phyloP scores from a whole-genome alignment of 257 asterid species.

The Solanum dulcamara region DNA sequence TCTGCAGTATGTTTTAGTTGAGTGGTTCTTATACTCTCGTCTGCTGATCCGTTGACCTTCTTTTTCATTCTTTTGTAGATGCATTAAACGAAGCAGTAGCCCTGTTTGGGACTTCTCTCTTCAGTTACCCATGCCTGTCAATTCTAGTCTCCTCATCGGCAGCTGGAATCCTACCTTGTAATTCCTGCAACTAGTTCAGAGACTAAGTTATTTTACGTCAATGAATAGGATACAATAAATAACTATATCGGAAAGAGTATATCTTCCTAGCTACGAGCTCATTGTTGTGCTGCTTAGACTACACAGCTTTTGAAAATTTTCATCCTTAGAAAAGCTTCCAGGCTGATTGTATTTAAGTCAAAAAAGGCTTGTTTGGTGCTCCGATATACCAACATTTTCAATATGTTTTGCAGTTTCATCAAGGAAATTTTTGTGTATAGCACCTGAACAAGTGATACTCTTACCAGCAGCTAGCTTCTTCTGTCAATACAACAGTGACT shows the following conservation, averaged over 20 bases:
- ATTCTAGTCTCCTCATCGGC: neutral
- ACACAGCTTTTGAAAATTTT: neutral
- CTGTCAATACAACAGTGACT: neutral
- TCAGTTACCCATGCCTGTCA: neutral
- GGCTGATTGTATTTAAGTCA: neutral
- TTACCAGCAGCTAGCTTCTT: neutral
- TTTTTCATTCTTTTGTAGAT: neutral
- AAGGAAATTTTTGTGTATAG: neutral
- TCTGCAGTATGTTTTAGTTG: neutral
- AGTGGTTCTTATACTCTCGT: neutral
- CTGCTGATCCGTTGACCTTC: neutral
- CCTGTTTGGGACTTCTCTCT: neutral
- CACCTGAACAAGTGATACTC: neutral
- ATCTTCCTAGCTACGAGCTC: neutral
- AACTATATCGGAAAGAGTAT: neutral
- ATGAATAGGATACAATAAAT: neutral
- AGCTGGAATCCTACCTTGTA: neutral
- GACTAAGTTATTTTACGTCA: neutral
- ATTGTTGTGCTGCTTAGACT: neutral
- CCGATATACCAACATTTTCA: neutral
- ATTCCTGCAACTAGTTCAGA: neutral
- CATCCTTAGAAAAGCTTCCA: neutral
- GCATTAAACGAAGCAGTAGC: neutral
- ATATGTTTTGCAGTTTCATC: neutral
- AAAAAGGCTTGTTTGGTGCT: neutral